Base-by-base conservation (phyloP, 306 rosid species). In the Arachis stenosperma region DNA sequence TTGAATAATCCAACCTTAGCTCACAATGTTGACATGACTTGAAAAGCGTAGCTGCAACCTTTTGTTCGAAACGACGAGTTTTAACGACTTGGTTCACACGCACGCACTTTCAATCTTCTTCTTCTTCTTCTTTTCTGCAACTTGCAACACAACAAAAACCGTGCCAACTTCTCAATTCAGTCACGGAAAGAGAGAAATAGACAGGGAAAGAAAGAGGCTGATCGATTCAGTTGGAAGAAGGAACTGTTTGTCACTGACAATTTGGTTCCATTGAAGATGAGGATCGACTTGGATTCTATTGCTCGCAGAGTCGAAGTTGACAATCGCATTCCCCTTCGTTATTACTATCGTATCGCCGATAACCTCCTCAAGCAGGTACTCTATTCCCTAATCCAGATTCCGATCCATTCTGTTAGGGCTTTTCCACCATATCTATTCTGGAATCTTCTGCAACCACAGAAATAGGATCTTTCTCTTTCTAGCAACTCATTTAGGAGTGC, bases 341-440 rank as follows among this genome's bases (percentile, higher is more conserved):
- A 88, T 65, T 95, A 95, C 80, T 90, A 88, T 51, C 91, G 99
- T 27, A 95, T 95, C 72, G 98, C 99, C 55, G 97, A 91, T 82
- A 90, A 84, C 55, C 98, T 95, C 70, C 91, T 95, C 83, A 88
- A 87, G 69, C 98, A 95, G 99, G 99, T 91, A 11, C 11, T 4
- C 55, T 7, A 3, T 43, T 44, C 33, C 11, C 9, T 6, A 9
- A 51, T 41, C 12, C 47, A 0, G 33, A 63, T 61, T 70, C 7
- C 6, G 17, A 3, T 54, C 14, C 17, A 55, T 36, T 65, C 8
- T 10, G 8, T 67, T 83, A 83, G 83, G 89, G 80, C 79, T 86
- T 82, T 55, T 27, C 64, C 0, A 44, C 37, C 37, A 33, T 33
- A 33, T 9, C 46, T 84, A 59, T 1, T 79, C 27, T 48, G 0